Conservation (phyloP, 225 moss, liverwort and hornwort species). For the Asterella californica region DNA sequence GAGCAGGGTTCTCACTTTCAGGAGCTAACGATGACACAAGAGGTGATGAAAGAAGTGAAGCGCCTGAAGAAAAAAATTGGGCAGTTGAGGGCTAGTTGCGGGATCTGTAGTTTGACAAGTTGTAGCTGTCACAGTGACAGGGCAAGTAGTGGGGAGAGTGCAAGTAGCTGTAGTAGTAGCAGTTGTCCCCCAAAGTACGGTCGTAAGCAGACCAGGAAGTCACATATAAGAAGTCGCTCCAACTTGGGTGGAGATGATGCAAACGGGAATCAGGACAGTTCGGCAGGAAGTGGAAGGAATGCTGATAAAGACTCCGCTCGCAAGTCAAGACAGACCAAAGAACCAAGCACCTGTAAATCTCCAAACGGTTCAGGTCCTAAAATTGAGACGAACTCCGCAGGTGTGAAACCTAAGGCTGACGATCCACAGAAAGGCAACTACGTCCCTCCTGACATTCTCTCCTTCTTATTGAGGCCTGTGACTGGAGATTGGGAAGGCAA, state of each 20-base stretch:
- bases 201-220: slow-evolving; percentile 58
- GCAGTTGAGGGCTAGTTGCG: slow-evolving; percentile 68
- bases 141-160: slow-evolving; percentile 89
- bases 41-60: slow-evolving; percentile 95
- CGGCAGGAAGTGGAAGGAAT: slow-evolving; percentile 6
- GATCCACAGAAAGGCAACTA: neutral
- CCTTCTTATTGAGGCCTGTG: slow-evolving; percentile 48
- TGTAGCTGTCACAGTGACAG: slow-evolving; percentile 95
- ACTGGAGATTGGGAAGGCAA: slow-evolving; percentile 76
- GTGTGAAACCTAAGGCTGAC: neutral
- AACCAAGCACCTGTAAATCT: neutral
- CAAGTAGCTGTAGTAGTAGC: slow-evolving; percentile 58
- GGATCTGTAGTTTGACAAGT: slow-evolving; percentile 82
- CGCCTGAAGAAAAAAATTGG: slow-evolving; percentile 90
- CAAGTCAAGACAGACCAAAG: neutral
- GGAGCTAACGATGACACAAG: slow-evolving; percentile 87
- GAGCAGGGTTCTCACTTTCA: slow-evolving; percentile 58
- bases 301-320: neutral
- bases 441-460: slow-evolving; percentile 50
- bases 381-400: neutral
- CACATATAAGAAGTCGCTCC: slow-evolving; percentile 7
- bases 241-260: neutral
- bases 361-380: neutral
- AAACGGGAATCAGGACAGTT: neutral
- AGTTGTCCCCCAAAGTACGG: slow-evolving; percentile 46